Evolutionary conservation across 805 yeast species (phyloP), one percentile per base, ranked within the genome.

Genomic region (Candida hungchunana): DNA sequence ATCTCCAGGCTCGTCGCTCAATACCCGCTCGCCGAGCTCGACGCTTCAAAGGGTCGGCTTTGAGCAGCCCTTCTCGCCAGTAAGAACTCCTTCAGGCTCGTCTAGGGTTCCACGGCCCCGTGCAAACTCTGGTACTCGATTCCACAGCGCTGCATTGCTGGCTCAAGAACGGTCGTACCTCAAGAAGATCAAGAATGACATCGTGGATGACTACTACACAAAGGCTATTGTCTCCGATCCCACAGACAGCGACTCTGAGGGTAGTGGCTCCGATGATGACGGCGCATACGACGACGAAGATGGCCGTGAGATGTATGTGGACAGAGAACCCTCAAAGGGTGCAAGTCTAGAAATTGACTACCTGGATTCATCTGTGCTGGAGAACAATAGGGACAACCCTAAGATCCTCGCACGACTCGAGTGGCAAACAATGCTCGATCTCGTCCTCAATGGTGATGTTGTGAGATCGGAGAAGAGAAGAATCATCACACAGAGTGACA

Each of bases 361-460:
- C n/a, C 18, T 48, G 16, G 56, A 48, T 25, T 21, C 50, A 2
- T 35, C 51, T 0, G 32, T 47, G 0, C 17, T 47, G 9, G 53
- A 51, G 13, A 36, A 39, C 20, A 42, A 47, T 5, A 39, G 51
- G 31, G 51, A 59, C 4, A 59, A 62, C 36, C 60, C 66, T 6
- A 46, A 51, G 17, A 77, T 81, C 7, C 51, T 78, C 9, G 97
- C 88, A 54, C 70, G 97, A 32, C 65, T 89, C 10, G 96, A 88
- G 60, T 93, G 98, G 98, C 97, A 93, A 60, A 75, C 90, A 0
- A 87, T 93, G 95, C 68, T 93, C 32, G 73, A 84, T 9, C 73
- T 88, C 3, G 97, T 93, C 4, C 71, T 93, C 23, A 90, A 94
- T 3, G 97, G 98, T 48, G 97, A 93, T 59, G 95, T 93, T 36